These are phyloP conservation scores for Canna indica DNA, from an alignment of 176 grass and related monocot species.

Conservation along the genomic window DNA sequence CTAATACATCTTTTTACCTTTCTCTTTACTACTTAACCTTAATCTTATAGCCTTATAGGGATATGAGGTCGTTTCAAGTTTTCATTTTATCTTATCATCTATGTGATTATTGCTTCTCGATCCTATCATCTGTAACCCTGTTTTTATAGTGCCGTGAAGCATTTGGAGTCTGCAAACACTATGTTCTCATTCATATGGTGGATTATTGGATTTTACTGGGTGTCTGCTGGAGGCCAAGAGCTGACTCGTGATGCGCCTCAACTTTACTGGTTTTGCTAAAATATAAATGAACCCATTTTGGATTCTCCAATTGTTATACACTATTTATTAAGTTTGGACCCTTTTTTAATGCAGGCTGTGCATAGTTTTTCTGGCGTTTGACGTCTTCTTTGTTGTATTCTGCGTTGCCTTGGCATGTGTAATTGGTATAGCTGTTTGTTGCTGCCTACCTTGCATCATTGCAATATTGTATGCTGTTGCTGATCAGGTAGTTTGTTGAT, in stretches of 20 bases:
- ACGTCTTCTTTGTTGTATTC: constrained; percentile 99
- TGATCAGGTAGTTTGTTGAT: constrained; percentile 52
- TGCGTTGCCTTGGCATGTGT: constrained; percentile 87
- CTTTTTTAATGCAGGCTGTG: constrained; percentile 50
- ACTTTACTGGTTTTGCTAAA: constrained; percentile 82
- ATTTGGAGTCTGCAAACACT: constrained; percentile 90
- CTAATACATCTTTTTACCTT: neutral
- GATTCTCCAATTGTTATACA: neutral
- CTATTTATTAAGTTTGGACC: neutral
- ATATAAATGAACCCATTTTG: constrained; percentile 4
- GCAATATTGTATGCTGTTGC: constrained; percentile 91
- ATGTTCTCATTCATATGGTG: constrained; percentile 99
- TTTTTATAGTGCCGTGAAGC: constrained; percentile 52
- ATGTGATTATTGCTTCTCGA: neutral
- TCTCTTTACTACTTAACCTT: neutral
- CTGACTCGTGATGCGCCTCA: constrained; percentile 66
- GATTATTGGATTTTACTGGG: constrained; percentile 95
- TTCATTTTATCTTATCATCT: neutral
- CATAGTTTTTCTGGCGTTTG: constrained; percentile 93
- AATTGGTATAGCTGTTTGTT: constrained; percentile 93
- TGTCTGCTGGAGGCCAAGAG: constrained; percentile 70
- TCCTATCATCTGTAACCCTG: neutral
- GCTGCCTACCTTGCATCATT: constrained; percentile 96
- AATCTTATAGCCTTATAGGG: too few species aligned
- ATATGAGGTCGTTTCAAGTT: neutral